Conservation (phyloP, 2,329 filamentous ascomycete genomes). For the Mycosphaerella sp. region DNA sequence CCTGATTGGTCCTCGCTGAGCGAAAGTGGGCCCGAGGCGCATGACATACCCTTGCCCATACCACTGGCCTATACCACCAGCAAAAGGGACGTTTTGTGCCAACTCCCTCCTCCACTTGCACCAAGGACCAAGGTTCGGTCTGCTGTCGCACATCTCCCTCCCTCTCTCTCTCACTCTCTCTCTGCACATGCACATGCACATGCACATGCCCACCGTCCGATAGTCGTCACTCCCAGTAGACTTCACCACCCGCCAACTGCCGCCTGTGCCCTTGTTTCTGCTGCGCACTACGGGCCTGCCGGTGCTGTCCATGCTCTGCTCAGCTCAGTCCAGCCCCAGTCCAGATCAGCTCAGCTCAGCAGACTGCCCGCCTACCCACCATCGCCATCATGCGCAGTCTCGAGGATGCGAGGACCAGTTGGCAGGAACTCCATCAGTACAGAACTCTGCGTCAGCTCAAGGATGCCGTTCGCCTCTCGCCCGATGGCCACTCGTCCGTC, state of each 20-base stretch:
- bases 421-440: conserved; percentile 30
- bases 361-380: too few relatives aligned
- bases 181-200: too few relatives aligned
- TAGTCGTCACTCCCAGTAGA: too few relatives aligned
- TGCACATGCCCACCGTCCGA: too few relatives aligned
- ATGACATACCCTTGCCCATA: too few relatives aligned
- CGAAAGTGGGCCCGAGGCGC: too few relatives aligned
- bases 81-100: not conserved
- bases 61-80: too few relatives aligned
- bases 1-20: too few relatives aligned
- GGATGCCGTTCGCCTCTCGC: conserved; percentile 26
- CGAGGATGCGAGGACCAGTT: conserved; percentile 28
- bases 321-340: not conserved
- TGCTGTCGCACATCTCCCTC: too few relatives aligned
- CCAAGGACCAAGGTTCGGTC: too few relatives aligned
- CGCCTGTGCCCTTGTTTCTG: too few relatives aligned
- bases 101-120: not conserved
- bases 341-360: not conserved
- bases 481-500: conserved; percentile 16
- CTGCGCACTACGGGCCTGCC: not conserved
- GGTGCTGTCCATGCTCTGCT: not conserved
- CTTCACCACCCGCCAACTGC: too few relatives aligned
- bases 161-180: not conserved
- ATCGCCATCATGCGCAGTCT: conserved; percentile 30
- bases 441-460: conserved; percentile 28